phyloP scores from a whole-genome alignment of 2,329 filamentous ascomycete species.

The Cladobotryum mycophilum region DNA sequence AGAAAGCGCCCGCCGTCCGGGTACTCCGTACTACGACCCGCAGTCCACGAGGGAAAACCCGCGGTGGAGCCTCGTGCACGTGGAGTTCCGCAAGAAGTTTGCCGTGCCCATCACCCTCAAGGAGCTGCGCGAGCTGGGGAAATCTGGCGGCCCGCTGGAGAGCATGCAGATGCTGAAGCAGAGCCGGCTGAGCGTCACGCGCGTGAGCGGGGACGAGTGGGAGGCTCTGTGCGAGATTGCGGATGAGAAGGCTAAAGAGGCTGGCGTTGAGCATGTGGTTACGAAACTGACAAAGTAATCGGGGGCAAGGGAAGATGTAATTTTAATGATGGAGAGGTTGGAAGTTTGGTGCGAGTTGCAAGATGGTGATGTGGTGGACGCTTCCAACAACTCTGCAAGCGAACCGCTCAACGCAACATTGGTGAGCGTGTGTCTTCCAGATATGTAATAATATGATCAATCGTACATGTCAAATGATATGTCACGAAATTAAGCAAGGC shows the following conservation, averaged over 20 bases:
- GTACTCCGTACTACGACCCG: constrained; percentile 71
- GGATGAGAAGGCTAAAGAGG: constrained; percentile 34
- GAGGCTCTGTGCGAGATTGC: constrained; percentile 51
- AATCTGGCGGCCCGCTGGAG: constrained; percentile 51
- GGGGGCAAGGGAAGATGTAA: too few species aligned
- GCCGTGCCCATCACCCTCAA: constrained; percentile 61
- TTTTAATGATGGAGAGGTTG: too few species aligned
- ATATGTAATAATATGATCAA: too few species aligned
- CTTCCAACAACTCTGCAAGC: too few species aligned
- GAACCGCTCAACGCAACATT: too few species aligned
- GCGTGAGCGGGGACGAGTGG: constrained; percentile 61
- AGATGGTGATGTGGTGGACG: too few species aligned
- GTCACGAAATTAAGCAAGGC: too few species aligned
- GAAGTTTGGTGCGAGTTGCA: too few species aligned
- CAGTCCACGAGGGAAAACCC: constrained; percentile 53
- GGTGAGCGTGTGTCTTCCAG: too few species aligned
- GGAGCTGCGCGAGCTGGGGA: constrained; percentile 61
- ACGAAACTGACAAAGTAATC: constrained; percentile 3
- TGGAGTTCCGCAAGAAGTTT: constrained; percentile 82
- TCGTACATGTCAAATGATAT: too few species aligned
- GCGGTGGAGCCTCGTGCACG: constrained; percentile 82
- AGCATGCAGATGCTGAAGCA: constrained; percentile 80
- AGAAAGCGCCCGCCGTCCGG: constrained; percentile 29
- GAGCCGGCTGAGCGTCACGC: constrained; percentile 74
- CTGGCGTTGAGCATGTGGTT: constrained; percentile 32